A percentile compares a stretch with the other conserved stretches of the same genome.
phyloP scores from a whole-genome alignment of 257 asterid species.

The Eucommia ulmoides region DNA sequence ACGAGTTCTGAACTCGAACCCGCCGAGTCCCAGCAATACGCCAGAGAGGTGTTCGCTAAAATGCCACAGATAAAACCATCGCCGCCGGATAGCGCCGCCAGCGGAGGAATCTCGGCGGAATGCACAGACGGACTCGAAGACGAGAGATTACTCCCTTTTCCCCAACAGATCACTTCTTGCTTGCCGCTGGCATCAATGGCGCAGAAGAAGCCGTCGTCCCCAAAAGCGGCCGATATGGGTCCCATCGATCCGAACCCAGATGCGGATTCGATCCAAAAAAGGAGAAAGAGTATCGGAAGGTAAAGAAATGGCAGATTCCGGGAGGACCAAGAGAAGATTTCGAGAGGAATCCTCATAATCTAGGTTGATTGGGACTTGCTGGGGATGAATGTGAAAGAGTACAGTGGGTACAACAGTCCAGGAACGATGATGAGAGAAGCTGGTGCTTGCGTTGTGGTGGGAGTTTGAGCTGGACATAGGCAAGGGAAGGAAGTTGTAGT shows the following conservation, averaged over 20 bases:
- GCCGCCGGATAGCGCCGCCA: slow-evolving; percentile 84
- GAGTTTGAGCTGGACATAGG: no score
- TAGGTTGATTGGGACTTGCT: no score
- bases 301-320: neutral
- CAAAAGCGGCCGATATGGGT: slow-evolving; percentile 75
- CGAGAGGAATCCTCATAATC: slow-evolving; percentile 9
- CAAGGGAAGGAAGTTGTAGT: no score
- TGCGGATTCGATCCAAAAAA: slow-evolving; percentile 23
- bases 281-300: slow-evolving; percentile 12
- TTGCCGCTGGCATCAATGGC: slow-evolving; percentile 95
- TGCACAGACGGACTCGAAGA: slow-evolving; percentile 8
- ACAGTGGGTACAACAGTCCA: slow-evolving; percentile 9
- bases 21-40: slow-evolving; percentile 52
- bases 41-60: slow-evolving; percentile 59
- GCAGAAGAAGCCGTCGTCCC: slow-evolving; percentile 53
- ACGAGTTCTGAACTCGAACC: slow-evolving; percentile 55
- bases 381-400: slow-evolving; percentile 1
- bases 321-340: neutral
- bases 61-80: slow-evolving; percentile 81
- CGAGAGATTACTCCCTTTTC: slow-evolving; percentile 31
- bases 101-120: slow-evolving; percentile 32
- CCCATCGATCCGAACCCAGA: slow-evolving; percentile 79
- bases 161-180: slow-evolving; percentile 88
- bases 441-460: no score
- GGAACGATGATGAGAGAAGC: no score